Conservation (phyloP, 257 asterid genomes). For the Scutellaria minor region DNA sequence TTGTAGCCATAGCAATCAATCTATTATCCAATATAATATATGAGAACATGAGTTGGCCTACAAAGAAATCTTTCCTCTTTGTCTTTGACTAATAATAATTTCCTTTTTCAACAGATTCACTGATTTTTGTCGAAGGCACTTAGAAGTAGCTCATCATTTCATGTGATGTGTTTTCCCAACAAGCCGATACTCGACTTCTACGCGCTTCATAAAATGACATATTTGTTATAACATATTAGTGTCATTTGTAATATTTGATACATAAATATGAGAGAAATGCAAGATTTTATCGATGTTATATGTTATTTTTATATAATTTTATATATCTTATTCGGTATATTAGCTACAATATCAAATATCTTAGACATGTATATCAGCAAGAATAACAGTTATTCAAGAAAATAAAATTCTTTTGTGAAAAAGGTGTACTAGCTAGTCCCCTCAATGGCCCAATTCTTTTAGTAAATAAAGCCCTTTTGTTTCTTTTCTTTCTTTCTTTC, state of each 20-base stretch:
- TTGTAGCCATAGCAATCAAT: too few relatives aligned
- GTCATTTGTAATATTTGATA: too few relatives aligned
- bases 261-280: too few relatives aligned
- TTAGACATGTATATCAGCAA: too few relatives aligned
- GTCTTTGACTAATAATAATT: too few relatives aligned
- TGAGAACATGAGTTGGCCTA: background rate
- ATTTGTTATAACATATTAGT: too few relatives aligned
- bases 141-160: background rate
- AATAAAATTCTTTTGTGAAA: background rate
- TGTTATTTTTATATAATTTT: too few relatives aligned
- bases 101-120: background rate
- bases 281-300: too few relatives aligned
- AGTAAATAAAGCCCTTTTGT: background rate
- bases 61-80: background rate
- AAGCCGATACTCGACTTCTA: background rate
- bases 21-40: background rate
- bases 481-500: slow-evolving; percentile 15
- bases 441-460: slow-evolving; percentile 29
- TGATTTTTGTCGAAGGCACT: background rate
- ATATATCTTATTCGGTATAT: too few relatives aligned
- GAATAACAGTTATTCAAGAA: too few relatives aligned
- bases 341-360: too few relatives aligned
- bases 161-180: background rate
- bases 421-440: background rate
- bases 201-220: background rate